These are phyloP conservation scores for Dendrobium huoshanense DNA, from an alignment of 106 monocot species.

Conservation along the genomic window DNA sequence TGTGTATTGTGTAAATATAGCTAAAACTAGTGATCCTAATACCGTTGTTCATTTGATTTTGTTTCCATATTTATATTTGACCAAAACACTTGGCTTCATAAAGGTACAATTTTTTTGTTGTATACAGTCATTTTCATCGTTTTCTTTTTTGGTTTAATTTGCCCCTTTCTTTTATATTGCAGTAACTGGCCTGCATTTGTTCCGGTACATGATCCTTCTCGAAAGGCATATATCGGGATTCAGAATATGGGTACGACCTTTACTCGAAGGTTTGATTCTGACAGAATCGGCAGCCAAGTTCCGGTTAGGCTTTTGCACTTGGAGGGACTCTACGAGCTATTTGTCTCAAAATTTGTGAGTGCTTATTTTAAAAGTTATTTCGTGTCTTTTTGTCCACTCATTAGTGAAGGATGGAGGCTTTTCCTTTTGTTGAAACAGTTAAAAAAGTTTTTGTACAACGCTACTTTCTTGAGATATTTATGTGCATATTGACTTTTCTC, in stretches of 20 bases:
- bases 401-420: neutral
- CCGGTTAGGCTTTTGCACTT: conserved; percentile 92
- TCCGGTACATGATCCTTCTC: conserved; percentile 94
- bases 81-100: neutral
- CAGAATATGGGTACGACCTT: conserved; percentile 89
- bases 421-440: conserved; percentile 1
- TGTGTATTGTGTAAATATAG: neutral
- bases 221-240: conserved; percentile 93
- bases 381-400: neutral
- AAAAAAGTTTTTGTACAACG: neutral
- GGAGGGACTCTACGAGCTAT: conserved; percentile 94
- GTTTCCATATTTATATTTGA: neutral
- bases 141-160: neutral
- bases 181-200: conserved; percentile 98
- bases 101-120: neutral
- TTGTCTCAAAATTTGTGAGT: conserved; percentile 98
- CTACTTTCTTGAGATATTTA: neutral
- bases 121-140: neutral
- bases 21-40: neutral
- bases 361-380: neutral
- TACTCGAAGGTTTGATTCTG: conserved; percentile 90
- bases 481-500: neutral
- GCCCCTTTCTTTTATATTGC: conserved; percentile 17
- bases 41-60: neutral
- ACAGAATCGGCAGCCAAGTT: conserved; percentile 89